Percentiles rank a stretch among this genome's conserved stretches.
Conservation (phyloP, 148 eudicot genomes). For the Bassia scoparia region DNA sequence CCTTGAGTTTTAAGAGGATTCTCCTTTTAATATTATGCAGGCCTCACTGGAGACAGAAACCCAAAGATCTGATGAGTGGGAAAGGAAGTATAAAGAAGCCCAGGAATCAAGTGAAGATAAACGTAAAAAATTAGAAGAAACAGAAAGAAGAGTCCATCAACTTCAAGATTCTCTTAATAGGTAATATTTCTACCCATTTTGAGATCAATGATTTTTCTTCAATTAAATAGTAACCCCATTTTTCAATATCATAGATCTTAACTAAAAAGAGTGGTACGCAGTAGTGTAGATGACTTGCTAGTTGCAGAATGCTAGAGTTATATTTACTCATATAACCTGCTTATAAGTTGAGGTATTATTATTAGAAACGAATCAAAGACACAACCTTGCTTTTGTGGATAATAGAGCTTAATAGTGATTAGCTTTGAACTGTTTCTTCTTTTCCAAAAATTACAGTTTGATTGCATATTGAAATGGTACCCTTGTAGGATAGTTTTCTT, state of each 20-base stretch:
- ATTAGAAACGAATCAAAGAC: background rate
- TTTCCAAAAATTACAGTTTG: background rate
- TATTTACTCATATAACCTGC: background rate
- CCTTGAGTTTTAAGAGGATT: constrained; percentile 7
- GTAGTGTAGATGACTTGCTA: background rate
- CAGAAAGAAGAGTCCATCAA: constrained; percentile 79
- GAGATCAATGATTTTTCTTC: background rate
- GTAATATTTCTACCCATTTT: constrained; percentile 32
- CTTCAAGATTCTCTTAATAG: constrained; percentile 87
- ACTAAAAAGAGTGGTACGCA: background rate
- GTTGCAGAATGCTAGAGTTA: too few relatives aligned
- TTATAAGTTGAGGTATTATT: background rate
- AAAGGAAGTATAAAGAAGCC: constrained; percentile 61
- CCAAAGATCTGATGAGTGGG: constrained; percentile 71
- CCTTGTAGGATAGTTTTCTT: background rate
- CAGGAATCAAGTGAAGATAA: constrained; percentile 67
- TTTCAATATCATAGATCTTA: background rate
- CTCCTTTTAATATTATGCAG: constrained; percentile 34
- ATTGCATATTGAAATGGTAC: background rate
- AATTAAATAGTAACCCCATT: background rate
- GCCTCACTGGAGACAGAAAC: constrained; percentile 59
- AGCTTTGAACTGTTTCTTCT: background rate
- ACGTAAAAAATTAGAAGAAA: constrained; percentile 72
- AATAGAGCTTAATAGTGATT: background rate
- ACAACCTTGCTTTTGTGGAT: background rate